Percentiles rank a stretch among this genome's conserved stretches.
Evolutionary conservation across 2,329 filamentous ascomycete genomes (phyloP).

Genomic region (Boeremia exigua): DNA sequence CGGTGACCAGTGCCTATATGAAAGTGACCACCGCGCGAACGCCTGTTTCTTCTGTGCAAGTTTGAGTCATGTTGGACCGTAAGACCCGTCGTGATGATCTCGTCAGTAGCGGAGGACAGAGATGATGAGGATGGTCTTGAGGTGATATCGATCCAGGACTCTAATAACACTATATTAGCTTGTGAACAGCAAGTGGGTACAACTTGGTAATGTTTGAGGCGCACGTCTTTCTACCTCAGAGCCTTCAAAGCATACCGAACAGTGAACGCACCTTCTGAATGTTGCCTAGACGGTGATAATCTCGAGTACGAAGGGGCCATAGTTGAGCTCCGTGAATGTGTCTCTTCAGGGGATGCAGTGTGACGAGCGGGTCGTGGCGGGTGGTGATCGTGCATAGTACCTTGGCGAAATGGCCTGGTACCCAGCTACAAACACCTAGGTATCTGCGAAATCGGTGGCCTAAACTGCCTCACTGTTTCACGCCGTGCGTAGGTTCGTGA

Average conservation of each 20-base stretch:
- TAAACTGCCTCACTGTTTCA: constrained; percentile 12
- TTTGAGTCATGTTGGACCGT: constrained; percentile 72
- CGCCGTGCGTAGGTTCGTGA: constrained; percentile 20
- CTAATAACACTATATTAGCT: constrained; percentile 56
- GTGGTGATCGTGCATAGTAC: constrained; percentile 37
- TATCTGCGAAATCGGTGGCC: constrained; percentile 21
- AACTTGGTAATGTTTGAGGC: neutral
- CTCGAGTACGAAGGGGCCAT: constrained; percentile 32
- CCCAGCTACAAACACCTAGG: constrained; percentile 1
- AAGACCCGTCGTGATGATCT: constrained; percentile 89
- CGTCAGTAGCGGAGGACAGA: constrained; percentile 80
- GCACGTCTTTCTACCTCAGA: neutral
- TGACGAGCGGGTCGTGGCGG: constrained; percentile 32
- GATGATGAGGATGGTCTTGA: constrained; percentile 95
- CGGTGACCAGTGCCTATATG: constrained; percentile 46
- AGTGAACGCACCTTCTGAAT: constrained; percentile 36
- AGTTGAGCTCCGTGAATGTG: constrained; percentile 20
- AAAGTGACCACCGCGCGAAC: constrained; percentile 47
- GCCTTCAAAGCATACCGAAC: neutral
- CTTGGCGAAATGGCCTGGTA: neutral
- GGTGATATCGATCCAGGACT: constrained; percentile 95
- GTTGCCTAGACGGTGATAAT: constrained; percentile 30
- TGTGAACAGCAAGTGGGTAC: neutral
- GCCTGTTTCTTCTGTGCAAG: constrained; percentile 63
- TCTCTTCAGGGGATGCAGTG: constrained; percentile 23